These are phyloP conservation scores for Oryza meyeriana DNA, from an alignment of 176 grass and related monocot species.

Conservation along the genomic window DNA sequence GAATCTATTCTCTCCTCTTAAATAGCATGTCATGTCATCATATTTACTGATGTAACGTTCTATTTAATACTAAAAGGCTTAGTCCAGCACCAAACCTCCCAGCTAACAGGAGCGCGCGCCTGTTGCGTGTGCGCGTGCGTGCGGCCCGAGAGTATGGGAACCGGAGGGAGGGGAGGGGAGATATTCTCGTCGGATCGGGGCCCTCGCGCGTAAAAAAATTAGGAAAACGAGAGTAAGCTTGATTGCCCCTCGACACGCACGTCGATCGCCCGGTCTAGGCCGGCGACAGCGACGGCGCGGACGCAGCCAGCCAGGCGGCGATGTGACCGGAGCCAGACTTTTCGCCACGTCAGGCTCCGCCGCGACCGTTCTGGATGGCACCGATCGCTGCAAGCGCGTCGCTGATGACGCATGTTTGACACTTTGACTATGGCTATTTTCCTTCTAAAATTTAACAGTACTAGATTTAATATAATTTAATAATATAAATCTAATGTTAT, in stretches of 20 bases:
- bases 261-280: background rate
- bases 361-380: background rate
- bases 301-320: background rate
- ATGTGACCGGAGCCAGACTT: conserved; percentile 33
- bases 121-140: background rate
- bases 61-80: no score
- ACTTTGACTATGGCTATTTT: no score
- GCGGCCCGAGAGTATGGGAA: conserved; percentile 6
- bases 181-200: background rate
- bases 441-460: no score
- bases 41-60: no score
- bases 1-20: no score
- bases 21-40: no score
- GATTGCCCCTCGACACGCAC: conserved; percentile 2
- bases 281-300: conserved; percentile 21
- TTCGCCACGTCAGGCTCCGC: conserved; percentile 1
- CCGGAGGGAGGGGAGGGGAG: background rate
- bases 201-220: background rate
- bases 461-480: no score
- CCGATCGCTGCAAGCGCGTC: background rate
- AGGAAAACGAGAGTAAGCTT: background rate
- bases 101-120: background rate
- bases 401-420: background rate
- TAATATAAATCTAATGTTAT: no score
- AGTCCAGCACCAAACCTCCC: background rate